These are phyloP conservation scores for Ogataea sp. DNA, from an alignment of 805 yeast species.

Conservation along the genomic window DNA sequence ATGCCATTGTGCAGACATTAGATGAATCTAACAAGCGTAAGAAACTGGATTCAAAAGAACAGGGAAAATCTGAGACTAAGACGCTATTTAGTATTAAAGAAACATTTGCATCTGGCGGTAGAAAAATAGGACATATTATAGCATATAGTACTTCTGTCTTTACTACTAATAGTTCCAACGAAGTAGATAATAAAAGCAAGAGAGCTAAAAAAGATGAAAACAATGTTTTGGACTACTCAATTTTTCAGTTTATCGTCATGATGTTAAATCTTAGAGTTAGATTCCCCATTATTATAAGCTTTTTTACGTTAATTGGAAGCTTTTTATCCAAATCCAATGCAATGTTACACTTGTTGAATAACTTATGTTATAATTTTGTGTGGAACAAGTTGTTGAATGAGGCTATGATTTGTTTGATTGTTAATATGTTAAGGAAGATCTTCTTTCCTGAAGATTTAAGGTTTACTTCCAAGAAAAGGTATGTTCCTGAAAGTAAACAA, in stretches of 20 bases:
- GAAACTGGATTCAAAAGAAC: neutral
- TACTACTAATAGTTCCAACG: no score
- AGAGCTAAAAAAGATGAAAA: neutral
- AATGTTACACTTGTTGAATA: slow-evolving; percentile 16
- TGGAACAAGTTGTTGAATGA: slow-evolving; percentile 15
- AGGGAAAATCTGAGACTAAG: no score
- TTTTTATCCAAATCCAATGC: slow-evolving; percentile 9
- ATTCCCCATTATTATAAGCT: slow-evolving; percentile 11
- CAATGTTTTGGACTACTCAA: slow-evolving; percentile 7
- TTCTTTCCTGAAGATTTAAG: slow-evolving; percentile 21
- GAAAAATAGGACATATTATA: slow-evolving; percentile 16
- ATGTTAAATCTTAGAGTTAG: slow-evolving; percentile 8
- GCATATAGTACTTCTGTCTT: slow-evolving; percentile 23
- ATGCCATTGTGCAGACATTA: neutral
- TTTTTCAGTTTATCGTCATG: slow-evolving; percentile 15
- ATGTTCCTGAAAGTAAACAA: slow-evolving; percentile 19
- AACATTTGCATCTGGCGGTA: slow-evolving; percentile 4
- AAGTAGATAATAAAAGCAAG: neutral
- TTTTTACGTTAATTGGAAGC: slow-evolving; percentile 4
- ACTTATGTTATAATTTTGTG: slow-evolving; percentile 17
- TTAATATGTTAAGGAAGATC: slow-evolving; percentile 15
- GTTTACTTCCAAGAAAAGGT: slow-evolving; percentile 21
- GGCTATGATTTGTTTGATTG: slow-evolving; percentile 4
- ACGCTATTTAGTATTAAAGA: no score
- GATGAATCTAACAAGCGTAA: neutral